Evolutionary conservation across 75 land plant species (phyloP).

Genomic region (Cunninghamia lanceolata): DNA sequence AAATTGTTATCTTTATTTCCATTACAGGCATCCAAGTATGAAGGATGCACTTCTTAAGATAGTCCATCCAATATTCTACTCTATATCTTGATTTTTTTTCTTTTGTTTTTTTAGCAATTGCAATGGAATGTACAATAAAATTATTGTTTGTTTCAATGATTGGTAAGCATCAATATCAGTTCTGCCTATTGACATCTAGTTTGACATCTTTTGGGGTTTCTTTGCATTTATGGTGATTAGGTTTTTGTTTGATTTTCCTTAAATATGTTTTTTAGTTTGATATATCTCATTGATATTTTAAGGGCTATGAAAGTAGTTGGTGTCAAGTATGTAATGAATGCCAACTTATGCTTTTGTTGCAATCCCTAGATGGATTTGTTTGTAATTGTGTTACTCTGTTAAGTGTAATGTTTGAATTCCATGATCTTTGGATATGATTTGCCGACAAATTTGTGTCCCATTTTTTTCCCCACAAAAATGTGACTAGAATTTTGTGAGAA

Average conservation of each 20-base stretch:
- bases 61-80: constrained; percentile 48
- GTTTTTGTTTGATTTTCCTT: not conserved
- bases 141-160: not conserved
- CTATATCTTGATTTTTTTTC: constrained; percentile 23
- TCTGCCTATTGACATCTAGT: not conserved
- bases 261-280: not conserved
- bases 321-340: not conserved
- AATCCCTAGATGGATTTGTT: not conserved
- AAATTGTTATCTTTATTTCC: not conserved
- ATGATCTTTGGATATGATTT: not conserved
- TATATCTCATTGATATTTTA: not conserved
- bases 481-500: not conserved
- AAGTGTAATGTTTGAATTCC: not conserved
- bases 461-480: not conserved
- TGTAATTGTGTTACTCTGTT: not conserved
- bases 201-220: not conserved
- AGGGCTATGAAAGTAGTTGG: not conserved
- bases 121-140: not conserved
- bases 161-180: not conserved
- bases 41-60: constrained; percentile 36
- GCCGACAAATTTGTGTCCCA: not conserved
- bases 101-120: not conserved
- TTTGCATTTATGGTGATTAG: not conserved
- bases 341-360: not conserved
- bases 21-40: constrained; percentile 40